These are phyloP conservation scores for Podaxis sp. DNA, from an alignment of 768 basidiomycete species.

Conservation along the genomic window DNA sequence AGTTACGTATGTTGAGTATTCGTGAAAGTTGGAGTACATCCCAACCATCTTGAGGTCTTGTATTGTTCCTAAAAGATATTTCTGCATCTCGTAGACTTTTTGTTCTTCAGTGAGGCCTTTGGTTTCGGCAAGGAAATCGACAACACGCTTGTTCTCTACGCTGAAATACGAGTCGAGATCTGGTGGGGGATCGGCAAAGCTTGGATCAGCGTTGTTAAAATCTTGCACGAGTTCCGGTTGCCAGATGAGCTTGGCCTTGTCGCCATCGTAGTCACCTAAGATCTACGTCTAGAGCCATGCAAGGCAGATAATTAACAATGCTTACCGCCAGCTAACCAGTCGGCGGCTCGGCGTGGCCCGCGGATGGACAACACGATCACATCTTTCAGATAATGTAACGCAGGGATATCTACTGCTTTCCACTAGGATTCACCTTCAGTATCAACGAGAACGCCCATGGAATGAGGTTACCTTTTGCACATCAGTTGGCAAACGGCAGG, in stretches of 20 bases:
- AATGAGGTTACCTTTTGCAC: constrained; percentile 47
- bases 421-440: constrained; percentile 32
- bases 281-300: neutral
- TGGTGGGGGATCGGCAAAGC: constrained; percentile 45
- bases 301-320: neutral
- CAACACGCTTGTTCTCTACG: constrained; percentile 39
- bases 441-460: neutral
- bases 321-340: constrained; percentile 60
- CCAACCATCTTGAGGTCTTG: constrained; percentile 44
- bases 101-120: constrained; percentile 15
- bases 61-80: constrained; percentile 46
- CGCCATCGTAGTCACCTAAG: constrained; percentile 70
- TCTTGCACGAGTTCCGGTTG: constrained; percentile 46
- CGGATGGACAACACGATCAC: constrained; percentile 57
- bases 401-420: constrained; percentile 47
- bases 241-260: constrained; percentile 56
- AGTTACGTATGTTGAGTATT: constrained; percentile 43
- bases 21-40: constrained; percentile 52
- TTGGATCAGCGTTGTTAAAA: constrained; percentile 50
- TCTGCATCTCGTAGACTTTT: constrained; percentile 37
- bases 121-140: constrained; percentile 33
- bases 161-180: constrained; percentile 37
- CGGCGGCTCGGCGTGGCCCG: constrained; percentile 52
- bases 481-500: constrained; percentile 70
- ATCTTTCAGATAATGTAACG: constrained; percentile 45